Evolutionary conservation across 148 eudicot genomes (phyloP).

Genomic region (Rhododendron kiyosumense): DNA sequence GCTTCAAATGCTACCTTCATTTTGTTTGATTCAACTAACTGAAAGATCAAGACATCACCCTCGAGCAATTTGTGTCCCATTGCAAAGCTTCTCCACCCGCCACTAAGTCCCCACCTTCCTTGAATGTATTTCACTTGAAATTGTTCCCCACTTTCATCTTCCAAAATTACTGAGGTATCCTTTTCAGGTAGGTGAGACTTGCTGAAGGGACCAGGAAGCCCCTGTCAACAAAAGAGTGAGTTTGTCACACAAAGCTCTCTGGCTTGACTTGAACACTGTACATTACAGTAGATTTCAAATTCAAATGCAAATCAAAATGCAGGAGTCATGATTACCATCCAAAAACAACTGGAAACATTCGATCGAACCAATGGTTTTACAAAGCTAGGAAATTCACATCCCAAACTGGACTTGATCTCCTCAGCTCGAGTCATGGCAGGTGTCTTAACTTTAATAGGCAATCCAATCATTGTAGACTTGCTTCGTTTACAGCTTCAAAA

Average conservation of each 20-base stretch:
- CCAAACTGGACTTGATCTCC: conserved; percentile 26
- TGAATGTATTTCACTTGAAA: conserved; percentile 38
- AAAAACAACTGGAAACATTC: conserved; percentile 38
- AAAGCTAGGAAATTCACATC: conserved; percentile 39
- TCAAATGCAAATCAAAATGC: background rate
- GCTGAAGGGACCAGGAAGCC: conserved; percentile 41
- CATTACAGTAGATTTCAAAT: background rate
- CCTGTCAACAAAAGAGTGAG: conserved; percentile 27
- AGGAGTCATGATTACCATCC: conserved; percentile 35
- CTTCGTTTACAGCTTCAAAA: conserved; percentile 17
- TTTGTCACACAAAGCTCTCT: background rate
- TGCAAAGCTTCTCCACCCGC: conserved; percentile 61
- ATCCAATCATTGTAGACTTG: conserved; percentile 1
- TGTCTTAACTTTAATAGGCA: conserved; percentile 16
- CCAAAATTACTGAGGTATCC: conserved; percentile 35
- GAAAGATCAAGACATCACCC: conserved; percentile 59
- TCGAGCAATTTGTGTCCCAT: conserved; percentile 35
- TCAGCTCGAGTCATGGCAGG: conserved; percentile 34
- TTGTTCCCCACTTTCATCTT: conserved; percentile 47
- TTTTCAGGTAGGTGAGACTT: conserved; percentile 35
- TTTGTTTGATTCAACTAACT: conserved; percentile 33
- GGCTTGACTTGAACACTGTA: background rate
- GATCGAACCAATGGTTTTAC: conserved; percentile 34
- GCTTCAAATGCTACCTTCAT: conserved; percentile 41
- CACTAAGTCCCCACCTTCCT: conserved; percentile 42